Conservation (phyloP, 768 basidiomycete species). For the Pulveroboletus sp. region DNA sequence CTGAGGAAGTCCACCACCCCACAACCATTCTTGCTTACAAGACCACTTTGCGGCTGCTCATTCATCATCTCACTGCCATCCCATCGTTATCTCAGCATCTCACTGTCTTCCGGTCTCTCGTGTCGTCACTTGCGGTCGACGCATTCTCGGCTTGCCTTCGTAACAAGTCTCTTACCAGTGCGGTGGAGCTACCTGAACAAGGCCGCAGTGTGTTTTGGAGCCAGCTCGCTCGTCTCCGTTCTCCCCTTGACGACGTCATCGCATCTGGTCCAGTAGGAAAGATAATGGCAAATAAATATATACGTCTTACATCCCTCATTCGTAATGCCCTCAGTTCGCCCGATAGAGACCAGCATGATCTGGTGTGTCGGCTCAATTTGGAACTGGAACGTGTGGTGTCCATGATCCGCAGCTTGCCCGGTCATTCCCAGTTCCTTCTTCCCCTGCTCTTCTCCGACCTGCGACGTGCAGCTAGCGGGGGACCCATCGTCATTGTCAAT, state of each 20-base stretch:
- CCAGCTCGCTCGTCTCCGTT: slow-evolving; percentile 10
- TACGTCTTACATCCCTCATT: not conserved
- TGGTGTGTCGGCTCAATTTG: not conserved
- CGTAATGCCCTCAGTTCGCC: not conserved
- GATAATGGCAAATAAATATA: not conserved
- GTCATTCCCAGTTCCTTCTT: not conserved
- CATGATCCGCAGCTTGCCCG: not conserved
- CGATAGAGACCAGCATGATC: not conserved
- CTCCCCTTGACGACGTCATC: not conserved
- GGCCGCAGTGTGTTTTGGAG: no score
- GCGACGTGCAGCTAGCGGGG: not conserved
- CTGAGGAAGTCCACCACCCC: slow-evolving; percentile 1
- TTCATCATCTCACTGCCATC: not conserved
- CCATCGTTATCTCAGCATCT: not conserved
- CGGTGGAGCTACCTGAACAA: no score
- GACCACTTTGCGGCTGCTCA: not conserved
- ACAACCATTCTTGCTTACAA: not conserved
- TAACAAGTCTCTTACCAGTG: slow-evolving; percentile 6
- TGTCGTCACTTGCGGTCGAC: slow-evolving; percentile 3
- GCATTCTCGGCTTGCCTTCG: slow-evolving; percentile 12
- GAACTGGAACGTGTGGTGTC: not conserved
- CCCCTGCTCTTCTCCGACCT: no score
- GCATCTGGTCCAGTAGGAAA: not conserved
- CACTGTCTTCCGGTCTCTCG: not conserved
- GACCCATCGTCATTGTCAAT: slow-evolving; percentile 30